Percentiles rank a stretch among this genome's conserved stretches.
Conservation (phyloP, 2,329 filamentous ascomycete genomes). For the Aplosporella prunicola region DNA sequence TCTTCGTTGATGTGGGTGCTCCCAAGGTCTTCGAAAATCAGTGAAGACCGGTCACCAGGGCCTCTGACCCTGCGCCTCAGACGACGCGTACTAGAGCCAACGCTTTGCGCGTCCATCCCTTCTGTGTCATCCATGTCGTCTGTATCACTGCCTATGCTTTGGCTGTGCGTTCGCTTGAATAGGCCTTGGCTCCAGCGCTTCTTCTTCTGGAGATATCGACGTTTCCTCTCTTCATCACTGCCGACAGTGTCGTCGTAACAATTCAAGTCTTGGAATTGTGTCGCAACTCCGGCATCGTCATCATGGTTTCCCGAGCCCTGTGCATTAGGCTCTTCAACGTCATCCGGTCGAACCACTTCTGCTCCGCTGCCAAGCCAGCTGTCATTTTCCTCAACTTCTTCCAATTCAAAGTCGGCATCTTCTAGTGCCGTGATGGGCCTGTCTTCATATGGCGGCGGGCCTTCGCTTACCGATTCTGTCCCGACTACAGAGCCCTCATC, state of each 20-base stretch:
- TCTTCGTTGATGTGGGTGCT: constrained; percentile 28
- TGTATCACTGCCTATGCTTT: constrained; percentile 36
- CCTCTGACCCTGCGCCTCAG: constrained; percentile 34
- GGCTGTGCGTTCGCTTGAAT: constrained; percentile 38
- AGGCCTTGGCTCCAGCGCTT: constrained; percentile 33
- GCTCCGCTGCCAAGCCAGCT: constrained; percentile 29
- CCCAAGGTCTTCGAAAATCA: constrained; percentile 31
- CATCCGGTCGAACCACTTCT: constrained; percentile 36
- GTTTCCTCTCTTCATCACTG: constrained; percentile 18
- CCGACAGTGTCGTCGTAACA: constrained; percentile 24
- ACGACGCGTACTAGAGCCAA: constrained; percentile 30
- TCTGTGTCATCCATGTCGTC: constrained; percentile 35
- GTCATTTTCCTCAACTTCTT: constrained; percentile 32
- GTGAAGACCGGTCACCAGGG: constrained; percentile 26
- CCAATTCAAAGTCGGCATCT: constrained; percentile 30
- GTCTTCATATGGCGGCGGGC: constrained; percentile 15
- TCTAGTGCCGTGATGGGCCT: constrained; percentile 14
- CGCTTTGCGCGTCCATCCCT: constrained; percentile 29
- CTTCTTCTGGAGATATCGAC: constrained; percentile 20
- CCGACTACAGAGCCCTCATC: constrained; percentile 24
- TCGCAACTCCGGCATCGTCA: constrained; percentile 23
- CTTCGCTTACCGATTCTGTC: constrained; percentile 15
- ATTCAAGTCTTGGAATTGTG: constrained; percentile 25
- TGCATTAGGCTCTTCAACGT: constrained; percentile 36
- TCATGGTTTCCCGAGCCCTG: constrained; percentile 24